Evolutionary conservation across 495 filamentous ascomycete species (phyloP).

Genomic region (Bombardia bombarda): DNA sequence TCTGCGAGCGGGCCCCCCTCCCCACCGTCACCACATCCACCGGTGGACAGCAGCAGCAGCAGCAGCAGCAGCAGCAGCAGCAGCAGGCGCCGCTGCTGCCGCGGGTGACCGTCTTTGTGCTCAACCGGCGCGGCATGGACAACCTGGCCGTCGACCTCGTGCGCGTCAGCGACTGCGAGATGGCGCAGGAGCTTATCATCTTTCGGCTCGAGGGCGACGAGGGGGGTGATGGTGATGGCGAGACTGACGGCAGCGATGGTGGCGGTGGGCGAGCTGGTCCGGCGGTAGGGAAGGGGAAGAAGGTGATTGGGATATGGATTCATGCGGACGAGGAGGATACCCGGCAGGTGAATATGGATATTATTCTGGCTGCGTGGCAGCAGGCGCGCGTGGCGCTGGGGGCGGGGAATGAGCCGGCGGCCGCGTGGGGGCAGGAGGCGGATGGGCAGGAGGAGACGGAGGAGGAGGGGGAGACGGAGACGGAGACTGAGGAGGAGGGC

Average conservation of each 20-base stretch:
- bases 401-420: constrained; percentile 4
- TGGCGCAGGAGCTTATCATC: constrained; percentile 31
- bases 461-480: constrained; percentile 1
- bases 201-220: constrained; percentile 30
- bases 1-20: constrained; percentile 52
- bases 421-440: constrained; percentile 2
- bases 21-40: constrained; percentile 14
- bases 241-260: constrained; percentile 22
- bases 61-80: no score
- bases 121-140: constrained; percentile 38
- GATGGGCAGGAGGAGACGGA: neutral
- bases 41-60: no score
- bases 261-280: neutral
- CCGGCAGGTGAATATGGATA: constrained; percentile 23
- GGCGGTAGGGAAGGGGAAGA: constrained; percentile 9
- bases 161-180: constrained; percentile 32
- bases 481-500: neutral
- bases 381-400: constrained; percentile 20
- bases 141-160: constrained; percentile 36
- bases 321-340: constrained; percentile 38
- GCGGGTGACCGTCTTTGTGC: constrained; percentile 33
- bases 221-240: constrained; percentile 4
- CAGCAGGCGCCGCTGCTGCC: no score
- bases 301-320: constrained; percentile 38
- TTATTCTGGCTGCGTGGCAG: constrained; percentile 33